Evolutionary conservation across 108 stramenopile genomes (phyloP).

Genomic region (Poteriospumella lacustris): DNA sequence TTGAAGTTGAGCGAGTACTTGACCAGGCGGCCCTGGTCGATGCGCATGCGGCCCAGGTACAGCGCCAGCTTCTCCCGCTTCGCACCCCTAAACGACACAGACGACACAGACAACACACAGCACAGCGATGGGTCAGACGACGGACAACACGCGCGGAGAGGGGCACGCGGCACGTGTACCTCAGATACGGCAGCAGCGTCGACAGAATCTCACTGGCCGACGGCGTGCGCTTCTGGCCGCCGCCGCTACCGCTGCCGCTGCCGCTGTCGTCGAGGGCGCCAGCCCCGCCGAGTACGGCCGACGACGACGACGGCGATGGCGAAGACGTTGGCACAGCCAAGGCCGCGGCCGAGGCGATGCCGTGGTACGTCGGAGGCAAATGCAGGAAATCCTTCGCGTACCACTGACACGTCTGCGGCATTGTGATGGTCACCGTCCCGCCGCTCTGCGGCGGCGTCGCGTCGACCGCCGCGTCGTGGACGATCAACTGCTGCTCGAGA

Average conservation of each 20-base stretch:
- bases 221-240: neutral
- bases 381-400: neutral
- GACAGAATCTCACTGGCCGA: neutral
- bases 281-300: neutral
- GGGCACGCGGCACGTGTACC: neutral
- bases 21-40: neutral
- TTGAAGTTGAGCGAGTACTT: neutral
- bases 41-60: neutral
- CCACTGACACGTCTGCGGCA: neutral
- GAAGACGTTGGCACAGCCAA: neutral
- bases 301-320: neutral
- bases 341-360: neutral
- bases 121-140: neutral
- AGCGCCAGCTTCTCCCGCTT: neutral
- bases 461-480: no score
- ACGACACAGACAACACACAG: neutral
- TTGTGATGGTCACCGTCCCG: neutral
- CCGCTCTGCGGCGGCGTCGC: neutral
- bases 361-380: no score
- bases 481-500: neutral
- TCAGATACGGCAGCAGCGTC: neutral
- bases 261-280: neutral
- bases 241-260: neutral
- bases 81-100: neutral
- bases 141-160: neutral